phyloP scores from a whole-genome alignment of 805 yeast genomes.

The Myxozyma mucilagina region DNA sequence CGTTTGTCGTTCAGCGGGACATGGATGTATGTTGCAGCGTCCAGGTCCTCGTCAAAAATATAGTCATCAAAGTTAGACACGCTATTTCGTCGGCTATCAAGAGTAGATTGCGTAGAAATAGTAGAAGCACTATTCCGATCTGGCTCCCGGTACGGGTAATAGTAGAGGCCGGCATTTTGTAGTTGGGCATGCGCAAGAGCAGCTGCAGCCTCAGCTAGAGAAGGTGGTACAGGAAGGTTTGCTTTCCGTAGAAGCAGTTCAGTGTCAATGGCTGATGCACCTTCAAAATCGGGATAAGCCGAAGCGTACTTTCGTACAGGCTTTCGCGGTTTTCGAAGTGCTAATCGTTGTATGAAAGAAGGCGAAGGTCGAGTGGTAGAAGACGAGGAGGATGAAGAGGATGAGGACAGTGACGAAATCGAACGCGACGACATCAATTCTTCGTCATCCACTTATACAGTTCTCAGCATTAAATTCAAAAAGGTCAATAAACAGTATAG shows the following conservation, averaged over 20 bases:
- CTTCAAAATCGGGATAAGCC: constrained; percentile 22
- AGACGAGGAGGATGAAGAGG: constrained; percentile 6
- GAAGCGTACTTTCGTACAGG: constrained; percentile 8
- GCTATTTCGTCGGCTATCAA: constrained; percentile 5
- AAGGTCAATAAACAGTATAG: neutral
- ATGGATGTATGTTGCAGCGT: neutral
- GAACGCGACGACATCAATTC: constrained; percentile 3
- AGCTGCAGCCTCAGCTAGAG: constrained; percentile 5
- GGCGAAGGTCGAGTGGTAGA: constrained; percentile 1
- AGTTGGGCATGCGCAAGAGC: neutral
- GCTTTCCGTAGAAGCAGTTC: constrained; percentile 9
- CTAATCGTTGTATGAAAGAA: constrained; percentile 3
- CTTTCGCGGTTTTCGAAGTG: constrained; percentile 3
- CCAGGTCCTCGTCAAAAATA: constrained; percentile 14
- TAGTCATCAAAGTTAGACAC: constrained; percentile 3
- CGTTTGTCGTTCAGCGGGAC: neutral
- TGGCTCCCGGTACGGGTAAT: neutral
- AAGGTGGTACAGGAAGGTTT: constrained; percentile 14
- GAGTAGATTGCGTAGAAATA: neutral
- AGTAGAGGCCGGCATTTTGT: neutral
- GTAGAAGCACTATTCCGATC: neutral
- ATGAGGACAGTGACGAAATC: constrained; percentile 11
- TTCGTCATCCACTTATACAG: neutral
- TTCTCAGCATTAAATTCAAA: neutral
- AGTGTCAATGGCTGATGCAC: constrained; percentile 24